Evolutionary conservation across 441 rosid species (phyloP), one percentile per base, ranked within the genome.

Genomic region (Melastoma candidum): DNA sequence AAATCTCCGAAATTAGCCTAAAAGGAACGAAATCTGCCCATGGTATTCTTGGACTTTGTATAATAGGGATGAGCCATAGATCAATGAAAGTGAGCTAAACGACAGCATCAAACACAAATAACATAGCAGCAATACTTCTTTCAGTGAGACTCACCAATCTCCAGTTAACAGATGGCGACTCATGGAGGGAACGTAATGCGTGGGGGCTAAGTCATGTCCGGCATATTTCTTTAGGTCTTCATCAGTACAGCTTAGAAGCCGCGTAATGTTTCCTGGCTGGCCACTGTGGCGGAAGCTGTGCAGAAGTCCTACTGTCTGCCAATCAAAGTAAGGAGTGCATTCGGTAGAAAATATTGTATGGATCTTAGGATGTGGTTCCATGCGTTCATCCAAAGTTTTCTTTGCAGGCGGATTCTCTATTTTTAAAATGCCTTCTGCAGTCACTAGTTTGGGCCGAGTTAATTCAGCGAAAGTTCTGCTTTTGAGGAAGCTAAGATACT

Each of bases 131-230:
- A 12, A 51, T 45, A 36, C 22, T 26, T 2, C 46, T 47, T 56
- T 41, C 44, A n/a, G 49, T 53, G 25, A 69, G 60, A 66, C 63
- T 77, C 83, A 86, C 99, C 99, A 93, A 70, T 93, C 97, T 41
- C 89, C 97, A 10, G 96, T 93, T 48, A 93, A 77, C 44, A 97
- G 99, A 77, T 93, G 99, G 45, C 73, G 79, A 72, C 95, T 93
- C 99, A 93, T 93, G 7, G 97, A 93, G 72, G 99, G 99, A 59
- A 93, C 99, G 64, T 89, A 77, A 63, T 93, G 99, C 7, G 99
- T 93, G 26, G 99, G 90, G 59, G 97, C 97, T 68, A 93, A 74
- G 77, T 89, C 88, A 62, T 73, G 97, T 52, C 99, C 99, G 69
- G 61, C 67, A 63, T 93, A 93, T 47, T 63, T 69, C 79, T 83